Percentiles rank a stretch among this genome's conserved stretches.
Evolutionary conservation across 345 rosid genomes (phyloP).

Genomic region (Kandelia obovata): DNA sequence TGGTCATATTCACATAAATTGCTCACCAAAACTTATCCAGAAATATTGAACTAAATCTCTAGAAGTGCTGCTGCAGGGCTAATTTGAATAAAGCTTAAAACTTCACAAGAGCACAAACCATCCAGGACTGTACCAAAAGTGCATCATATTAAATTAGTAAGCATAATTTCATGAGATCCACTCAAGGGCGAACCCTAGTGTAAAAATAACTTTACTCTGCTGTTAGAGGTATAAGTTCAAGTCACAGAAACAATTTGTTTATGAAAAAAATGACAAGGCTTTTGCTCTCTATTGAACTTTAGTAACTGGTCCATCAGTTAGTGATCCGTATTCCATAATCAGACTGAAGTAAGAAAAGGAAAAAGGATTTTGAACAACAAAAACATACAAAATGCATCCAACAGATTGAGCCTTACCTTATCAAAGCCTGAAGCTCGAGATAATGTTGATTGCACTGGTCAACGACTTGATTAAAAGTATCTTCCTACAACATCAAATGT

Average conservation of each 20-base stretch:
- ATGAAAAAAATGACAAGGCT: too few species aligned
- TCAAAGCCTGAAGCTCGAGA: conserved; percentile 26
- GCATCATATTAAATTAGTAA: not conserved
- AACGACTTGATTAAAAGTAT: conserved; percentile 28
- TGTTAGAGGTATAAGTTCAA: too few species aligned
- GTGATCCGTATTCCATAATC: not conserved
- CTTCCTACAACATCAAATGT: conserved; percentile 20
- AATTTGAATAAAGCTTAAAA: not conserved
- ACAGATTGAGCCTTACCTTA: conserved; percentile 15
- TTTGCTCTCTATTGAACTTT: too few species aligned
- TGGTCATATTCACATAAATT: not conserved
- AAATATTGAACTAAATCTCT: not conserved
- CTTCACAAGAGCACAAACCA: not conserved
- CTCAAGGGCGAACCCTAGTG: too few species aligned
- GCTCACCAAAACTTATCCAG: not conserved
- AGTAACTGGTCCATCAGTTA: too few species aligned
- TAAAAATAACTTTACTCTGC: too few species aligned
- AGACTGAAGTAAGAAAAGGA: not conserved
- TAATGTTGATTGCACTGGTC: conserved; percentile 31
- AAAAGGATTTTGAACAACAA: too few species aligned
- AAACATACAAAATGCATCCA: too few species aligned
- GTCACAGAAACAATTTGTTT: too few species aligned
- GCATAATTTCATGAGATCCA: not conserved
- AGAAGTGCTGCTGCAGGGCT: not conserved
- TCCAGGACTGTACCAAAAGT: not conserved